These are phyloP conservation scores for Clavispora vitiphila DNA, from an alignment of 805 yeast genomes.

Conservation along the genomic window DNA sequence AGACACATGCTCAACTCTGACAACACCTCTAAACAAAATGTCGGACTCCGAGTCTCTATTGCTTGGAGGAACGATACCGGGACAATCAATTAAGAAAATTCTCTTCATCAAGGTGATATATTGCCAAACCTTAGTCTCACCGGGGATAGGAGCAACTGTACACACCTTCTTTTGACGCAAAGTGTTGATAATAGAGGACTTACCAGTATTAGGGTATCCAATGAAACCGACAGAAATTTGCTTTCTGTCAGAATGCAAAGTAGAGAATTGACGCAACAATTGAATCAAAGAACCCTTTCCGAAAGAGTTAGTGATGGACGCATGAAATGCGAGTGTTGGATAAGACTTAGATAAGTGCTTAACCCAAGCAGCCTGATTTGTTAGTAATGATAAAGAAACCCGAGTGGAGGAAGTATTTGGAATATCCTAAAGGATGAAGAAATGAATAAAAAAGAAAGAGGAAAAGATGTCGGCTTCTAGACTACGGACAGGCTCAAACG, in stretches of 20 bases:
- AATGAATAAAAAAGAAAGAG: slow-evolving; percentile 5
- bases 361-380: slow-evolving; percentile 92
- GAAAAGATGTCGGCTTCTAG: slow-evolving; percentile 66
- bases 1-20: slow-evolving; percentile 95
- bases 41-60: slow-evolving; percentile 85
- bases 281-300: slow-evolving; percentile 97
- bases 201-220: slow-evolving; percentile 98
- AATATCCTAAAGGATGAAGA: slow-evolving; percentile 1
- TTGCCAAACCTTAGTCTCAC: slow-evolving; percentile 99
- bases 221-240: slow-evolving; percentile 96
- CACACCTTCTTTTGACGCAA: slow-evolving; percentile 93
- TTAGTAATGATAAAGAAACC: slow-evolving; percentile 12
- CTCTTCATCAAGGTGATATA: slow-evolving; percentile 95
- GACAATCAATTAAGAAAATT: slow-evolving; percentile 94
- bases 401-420: background rate
- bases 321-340: slow-evolving; percentile 97
- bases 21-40: slow-evolving; percentile 93
- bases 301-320: slow-evolving; percentile 93
- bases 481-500: slow-evolving; percentile 66
- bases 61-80: slow-evolving; percentile 98
- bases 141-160: slow-evolving; percentile 96
- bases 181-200: slow-evolving; percentile 92
- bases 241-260: slow-evolving; percentile 85
- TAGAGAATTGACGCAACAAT: slow-evolving; percentile 85
- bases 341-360: slow-evolving; percentile 85